Conservation (phyloP, 306 rosid genomes). For the Pterocarpus macrocarpus region DNA sequence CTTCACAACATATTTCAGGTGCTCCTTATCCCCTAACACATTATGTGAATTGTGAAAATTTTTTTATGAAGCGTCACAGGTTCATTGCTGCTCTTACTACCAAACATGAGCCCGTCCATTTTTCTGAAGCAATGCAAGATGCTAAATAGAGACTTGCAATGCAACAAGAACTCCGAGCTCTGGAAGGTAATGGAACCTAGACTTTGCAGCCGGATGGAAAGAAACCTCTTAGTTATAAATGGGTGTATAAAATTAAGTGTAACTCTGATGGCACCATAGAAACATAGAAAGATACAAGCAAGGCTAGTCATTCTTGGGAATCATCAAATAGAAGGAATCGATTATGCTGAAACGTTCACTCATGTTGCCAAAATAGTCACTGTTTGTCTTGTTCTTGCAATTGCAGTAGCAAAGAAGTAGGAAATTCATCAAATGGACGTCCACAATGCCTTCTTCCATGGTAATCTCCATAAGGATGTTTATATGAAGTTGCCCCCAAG, state of each 20-base stretch:
- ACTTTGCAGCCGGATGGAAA: too few relatives aligned
- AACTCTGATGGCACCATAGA: neutral
- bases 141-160: too few relatives aligned
- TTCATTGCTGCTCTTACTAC: too few relatives aligned
- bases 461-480: neutral
- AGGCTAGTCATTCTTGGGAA: neutral
- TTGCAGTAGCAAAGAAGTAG: neutral
- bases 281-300: neutral
- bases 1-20: too few relatives aligned
- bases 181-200: too few relatives aligned
- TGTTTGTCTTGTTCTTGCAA: neutral
- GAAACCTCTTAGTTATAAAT: too few relatives aligned
- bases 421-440: slow-evolving; percentile 1
- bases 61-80: too few relatives aligned
- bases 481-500: slow-evolving; percentile 1
- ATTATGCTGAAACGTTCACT: neutral
- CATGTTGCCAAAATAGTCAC: neutral
- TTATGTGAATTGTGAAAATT: too few relatives aligned
- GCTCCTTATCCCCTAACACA: too few relatives aligned
- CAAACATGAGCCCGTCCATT: too few relatives aligned
- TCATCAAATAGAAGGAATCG: neutral
- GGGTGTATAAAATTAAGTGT: neutral
- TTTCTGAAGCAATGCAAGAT: too few relatives aligned
- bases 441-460: neutral
- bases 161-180: too few relatives aligned